These are phyloP conservation scores for Mediolabrus comicus DNA, from an alignment of 108 stramenopile genomes.

Conservation along the genomic window DNA sequence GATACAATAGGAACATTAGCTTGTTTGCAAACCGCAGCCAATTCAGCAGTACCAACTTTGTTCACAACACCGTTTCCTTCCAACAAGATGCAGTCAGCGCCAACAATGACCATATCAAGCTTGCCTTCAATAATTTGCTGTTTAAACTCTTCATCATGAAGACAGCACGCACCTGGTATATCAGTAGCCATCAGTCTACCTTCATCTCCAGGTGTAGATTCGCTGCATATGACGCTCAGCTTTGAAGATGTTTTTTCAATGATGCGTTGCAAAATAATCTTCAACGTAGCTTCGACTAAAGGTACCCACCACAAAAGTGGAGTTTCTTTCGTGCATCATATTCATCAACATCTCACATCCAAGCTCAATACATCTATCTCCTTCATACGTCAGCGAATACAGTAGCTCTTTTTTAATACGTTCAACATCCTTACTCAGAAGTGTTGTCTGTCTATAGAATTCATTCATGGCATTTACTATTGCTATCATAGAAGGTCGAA, in stretches of 20 bases:
- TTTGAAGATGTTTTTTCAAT: neutral
- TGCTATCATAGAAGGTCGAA: slow-evolving; percentile 58
- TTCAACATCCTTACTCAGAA: neutral
- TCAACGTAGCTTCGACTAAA: slow-evolving; percentile 50
- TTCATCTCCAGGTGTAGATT: slow-evolving; percentile 52
- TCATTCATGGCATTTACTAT: slow-evolving; percentile 53
- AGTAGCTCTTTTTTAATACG: slow-evolving; percentile 5
- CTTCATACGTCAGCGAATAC: slow-evolving; percentile 25
- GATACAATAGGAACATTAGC: slow-evolving; percentile 32
- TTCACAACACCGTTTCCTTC: slow-evolving; percentile 39
- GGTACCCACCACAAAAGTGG: slow-evolving; percentile 34
- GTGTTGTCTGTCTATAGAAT: slow-evolving; percentile 15
- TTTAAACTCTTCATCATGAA: slow-evolving; percentile 35
- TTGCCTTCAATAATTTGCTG: slow-evolving; percentile 17
- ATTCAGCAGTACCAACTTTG: slow-evolving; percentile 44
- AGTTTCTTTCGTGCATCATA: neutral
- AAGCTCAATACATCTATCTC: slow-evolving; percentile 15
- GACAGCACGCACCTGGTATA: slow-evolving; percentile 17
- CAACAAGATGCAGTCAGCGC: slow-evolving; percentile 48
- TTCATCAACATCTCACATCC: slow-evolving; percentile 21
- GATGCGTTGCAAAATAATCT: slow-evolving; percentile 23
- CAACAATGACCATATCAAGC: slow-evolving; percentile 40
- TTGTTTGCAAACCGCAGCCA: slow-evolving; percentile 18
- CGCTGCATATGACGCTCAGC: slow-evolving; percentile 38
- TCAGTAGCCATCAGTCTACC: slow-evolving; percentile 56